Evolutionary conservation across 495 filamentous ascomycete species (phyloP).

Genomic region (Pyronema omphalodes): DNA sequence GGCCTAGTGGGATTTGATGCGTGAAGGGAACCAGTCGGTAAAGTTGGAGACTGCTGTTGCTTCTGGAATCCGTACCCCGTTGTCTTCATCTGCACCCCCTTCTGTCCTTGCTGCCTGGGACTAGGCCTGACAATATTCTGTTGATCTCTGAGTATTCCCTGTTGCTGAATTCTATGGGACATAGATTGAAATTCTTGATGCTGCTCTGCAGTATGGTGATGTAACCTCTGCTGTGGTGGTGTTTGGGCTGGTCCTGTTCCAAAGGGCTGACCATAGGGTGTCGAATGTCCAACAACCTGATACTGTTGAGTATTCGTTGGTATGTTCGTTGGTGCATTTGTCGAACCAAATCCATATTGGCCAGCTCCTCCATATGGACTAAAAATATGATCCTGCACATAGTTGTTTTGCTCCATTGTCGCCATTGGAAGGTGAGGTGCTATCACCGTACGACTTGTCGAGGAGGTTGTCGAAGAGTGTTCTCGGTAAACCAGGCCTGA

Average conservation of each 20-base stretch:
- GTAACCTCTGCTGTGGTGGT: slow-evolving; percentile 10
- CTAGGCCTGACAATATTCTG: not conserved
- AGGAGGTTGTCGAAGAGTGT: slow-evolving; percentile 22
- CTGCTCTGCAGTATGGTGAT: slow-evolving; percentile 5
- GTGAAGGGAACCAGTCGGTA: not conserved
- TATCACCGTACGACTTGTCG: slow-evolving; percentile 12
- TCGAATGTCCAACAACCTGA: slow-evolving; percentile 21
- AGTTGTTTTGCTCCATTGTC: slow-evolving; percentile 19
- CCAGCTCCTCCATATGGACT: slow-evolving; percentile 18
- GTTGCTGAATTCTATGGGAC: not conserved
- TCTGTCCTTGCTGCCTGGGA: too few relatives aligned
- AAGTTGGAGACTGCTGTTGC: slow-evolving; percentile 1
- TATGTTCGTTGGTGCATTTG: too few relatives aligned
- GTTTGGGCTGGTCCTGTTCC: slow-evolving; percentile 2
- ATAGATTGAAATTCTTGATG: slow-evolving; percentile 8
- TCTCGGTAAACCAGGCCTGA: slow-evolving; percentile 25
- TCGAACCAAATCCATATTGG: slow-evolving; percentile 21
- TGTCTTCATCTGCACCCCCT: too few relatives aligned
- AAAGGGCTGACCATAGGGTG: slow-evolving; percentile 30
- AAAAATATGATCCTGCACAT: slow-evolving; percentile 19
- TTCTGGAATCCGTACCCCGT: too few relatives aligned
- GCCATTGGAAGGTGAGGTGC: slow-evolving; percentile 24
- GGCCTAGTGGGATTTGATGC: too few relatives aligned
- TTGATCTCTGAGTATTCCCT: not conserved
- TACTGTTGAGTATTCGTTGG: slow-evolving; percentile 22